phyloP scores from a whole-genome alignment of 106 monocot genomes.

The Agapanthus africanus region DNA sequence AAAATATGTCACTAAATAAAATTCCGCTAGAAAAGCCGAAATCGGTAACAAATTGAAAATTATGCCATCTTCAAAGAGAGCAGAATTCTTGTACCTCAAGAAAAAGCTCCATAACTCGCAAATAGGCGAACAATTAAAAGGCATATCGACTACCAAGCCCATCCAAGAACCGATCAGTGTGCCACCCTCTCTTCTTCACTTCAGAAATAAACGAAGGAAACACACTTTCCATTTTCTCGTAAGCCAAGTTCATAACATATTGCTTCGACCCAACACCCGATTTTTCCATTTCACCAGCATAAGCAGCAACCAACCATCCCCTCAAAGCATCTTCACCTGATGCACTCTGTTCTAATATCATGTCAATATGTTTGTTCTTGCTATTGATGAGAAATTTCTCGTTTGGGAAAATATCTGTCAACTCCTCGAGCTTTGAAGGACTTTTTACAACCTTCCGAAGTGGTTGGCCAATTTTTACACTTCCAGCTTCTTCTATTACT shows the following conservation, averaged over 20 bases:
- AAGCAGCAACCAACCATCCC: constrained; percentile 87
- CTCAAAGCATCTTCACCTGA: constrained; percentile 83
- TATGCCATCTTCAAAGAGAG: too few species aligned
- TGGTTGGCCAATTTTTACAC: constrained; percentile 67
- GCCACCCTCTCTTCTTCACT: constrained; percentile 77
- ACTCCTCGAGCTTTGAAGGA: constrained; percentile 37
- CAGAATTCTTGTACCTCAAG: too few species aligned
- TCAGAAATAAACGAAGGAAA: constrained; percentile 67
- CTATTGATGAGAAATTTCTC: constrained; percentile 72
- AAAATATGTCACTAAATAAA: too few species aligned
- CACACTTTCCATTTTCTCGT: constrained; percentile 47
- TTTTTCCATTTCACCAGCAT: constrained; percentile 52
- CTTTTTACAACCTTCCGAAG: constrained; percentile 42
- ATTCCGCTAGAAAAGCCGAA: too few species aligned
- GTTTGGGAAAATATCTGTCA: constrained; percentile 39
- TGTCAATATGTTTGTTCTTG: constrained; percentile 27
- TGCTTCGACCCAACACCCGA: constrained; percentile 3
- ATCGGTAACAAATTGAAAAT: too few species aligned
- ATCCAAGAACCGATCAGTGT: constrained; percentile 87
- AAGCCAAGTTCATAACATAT: constrained; percentile 23
- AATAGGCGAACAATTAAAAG: neutral
- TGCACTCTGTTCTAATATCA: constrained; percentile 71
- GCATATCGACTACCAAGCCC: constrained; percentile 76
- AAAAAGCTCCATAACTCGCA: too few species aligned
- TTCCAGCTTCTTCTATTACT: constrained; percentile 75